Base-by-base conservation (phyloP, 441 rosid genomes). In the Melastoma candidum region DNA sequence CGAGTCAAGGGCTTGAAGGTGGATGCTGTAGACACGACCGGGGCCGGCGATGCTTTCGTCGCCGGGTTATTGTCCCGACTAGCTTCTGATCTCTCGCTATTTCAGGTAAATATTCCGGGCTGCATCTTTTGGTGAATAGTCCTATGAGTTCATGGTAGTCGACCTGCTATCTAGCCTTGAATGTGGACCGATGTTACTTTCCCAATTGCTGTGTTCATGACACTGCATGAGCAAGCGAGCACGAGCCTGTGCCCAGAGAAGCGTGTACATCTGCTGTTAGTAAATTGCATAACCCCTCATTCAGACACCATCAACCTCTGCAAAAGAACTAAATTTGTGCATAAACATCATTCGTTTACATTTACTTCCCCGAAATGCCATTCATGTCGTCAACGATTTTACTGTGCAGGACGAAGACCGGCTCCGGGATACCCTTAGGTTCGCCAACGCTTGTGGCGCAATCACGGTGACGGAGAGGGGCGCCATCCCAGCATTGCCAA, bases 1-100 rank as follows among this genome's bases (percentile, higher is more conserved):
- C 78, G 82, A 74, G 96, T 87, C 26, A 60, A 63, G 47, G 93
- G 96, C 14, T 51, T 87, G 17, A 78, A 80, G 72, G 96, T 85
- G 51, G 85, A 83, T 14, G 82, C 85, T 1, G 79, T 90, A 29
- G 98, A 90, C 69, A 81, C 95, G 32, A 90, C 96, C 4, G 96
- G 98, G 63, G 96, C 98, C 11, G 96, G 98, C 1, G 96, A 90
- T 80, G 96, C 98, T 32, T 90, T 90, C 76, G 93, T 90, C 24
- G 98, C 95, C 0, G 93, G 93, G 63, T 67, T 74, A 52, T 62
- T 87, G 57, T 67, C 72, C 1, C 82, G 83, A 51, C 78, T 90
- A 54, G 80, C 88, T 24, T 29, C 24, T 46, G 86, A 87, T 75
- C 68, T 83, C 69, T 81, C 97, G 48, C 73, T 90, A 73, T 74